These are phyloP conservation scores for Metschnikowia anglica DNA, from an alignment of 805 yeast genomes.

Conservation along the genomic window DNA sequence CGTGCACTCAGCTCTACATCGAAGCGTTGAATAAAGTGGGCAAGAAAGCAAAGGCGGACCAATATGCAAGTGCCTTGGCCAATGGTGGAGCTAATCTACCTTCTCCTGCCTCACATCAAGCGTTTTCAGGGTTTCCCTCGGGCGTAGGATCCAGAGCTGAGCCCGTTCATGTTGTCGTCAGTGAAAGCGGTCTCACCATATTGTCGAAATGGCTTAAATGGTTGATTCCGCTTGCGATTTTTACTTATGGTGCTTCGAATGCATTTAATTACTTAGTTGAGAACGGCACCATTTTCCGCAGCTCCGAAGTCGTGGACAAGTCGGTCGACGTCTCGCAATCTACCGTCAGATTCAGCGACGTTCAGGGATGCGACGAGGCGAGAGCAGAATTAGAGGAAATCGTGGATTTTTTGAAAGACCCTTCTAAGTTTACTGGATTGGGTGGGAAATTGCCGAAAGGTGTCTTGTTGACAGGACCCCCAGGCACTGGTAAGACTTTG, in stretches of 20 bases:
- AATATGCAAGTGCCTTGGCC: conserved; percentile 48
- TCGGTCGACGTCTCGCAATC: conserved; percentile 81
- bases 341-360: conserved; percentile 87
- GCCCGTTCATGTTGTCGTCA: conserved; percentile 91
- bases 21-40: conserved; percentile 82
- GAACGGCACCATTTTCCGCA: conserved; percentile 75
- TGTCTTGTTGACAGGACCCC: conserved; percentile 94
- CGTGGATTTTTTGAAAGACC: conserved; percentile 96
- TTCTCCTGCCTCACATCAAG: conserved; percentile 8
- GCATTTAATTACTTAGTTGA: conserved; percentile 80
- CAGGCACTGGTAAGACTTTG: conserved; percentile 97
- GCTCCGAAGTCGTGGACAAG: conserved; percentile 69
- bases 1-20: conserved; percentile 74
- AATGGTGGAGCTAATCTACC: conserved; percentile 8
- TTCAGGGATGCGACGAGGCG: conserved; percentile 98
- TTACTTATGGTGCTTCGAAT: conserved; percentile 78
- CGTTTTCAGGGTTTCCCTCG: conserved; percentile 29
- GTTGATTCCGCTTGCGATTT: conserved; percentile 75
- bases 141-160: conserved; percentile 66
- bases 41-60: conserved; percentile 72
- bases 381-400: conserved; percentile 95
- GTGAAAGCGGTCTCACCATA: conserved; percentile 78
- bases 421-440: conserved; percentile 90
- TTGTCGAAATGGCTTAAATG: conserved; percentile 86
- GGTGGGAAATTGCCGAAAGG: conserved; percentile 99